Evolutionary conservation across 768 basidiomycete species (phyloP).

Genomic region (Suillus plorans): DNA sequence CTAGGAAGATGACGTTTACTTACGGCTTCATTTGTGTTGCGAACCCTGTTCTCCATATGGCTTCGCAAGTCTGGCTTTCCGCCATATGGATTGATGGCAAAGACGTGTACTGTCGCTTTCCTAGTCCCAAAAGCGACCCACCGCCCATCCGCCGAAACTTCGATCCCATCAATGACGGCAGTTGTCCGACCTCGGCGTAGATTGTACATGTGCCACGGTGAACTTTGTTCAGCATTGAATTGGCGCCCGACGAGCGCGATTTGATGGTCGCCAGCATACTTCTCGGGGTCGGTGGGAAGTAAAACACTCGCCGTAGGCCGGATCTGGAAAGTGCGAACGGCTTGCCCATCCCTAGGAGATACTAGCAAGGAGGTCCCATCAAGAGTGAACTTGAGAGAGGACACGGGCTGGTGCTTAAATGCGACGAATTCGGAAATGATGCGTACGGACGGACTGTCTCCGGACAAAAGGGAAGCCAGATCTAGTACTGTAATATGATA

Average conservation of each 20-base stretch:
- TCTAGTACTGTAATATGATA: conserved; percentile 60
- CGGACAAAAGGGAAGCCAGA: conserved; percentile 37
- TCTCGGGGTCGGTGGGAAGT: conserved; percentile 9
- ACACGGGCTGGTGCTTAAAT: conserved; percentile 47
- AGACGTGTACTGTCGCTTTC: conserved; percentile 68
- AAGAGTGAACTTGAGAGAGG: conserved; percentile 46
- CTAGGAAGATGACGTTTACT: conserved; percentile 17
- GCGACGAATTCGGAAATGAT: conserved; percentile 49
- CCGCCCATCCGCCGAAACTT: conserved; percentile 47
- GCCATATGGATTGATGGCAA: conserved; percentile 75
- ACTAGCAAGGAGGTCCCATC: conserved; percentile 55
- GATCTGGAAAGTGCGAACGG: conserved; percentile 48
- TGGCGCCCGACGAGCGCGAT: neutral
- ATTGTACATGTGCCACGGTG: conserved; percentile 62
- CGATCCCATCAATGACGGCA: conserved; percentile 56
- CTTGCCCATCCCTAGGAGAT: conserved; percentile 55
- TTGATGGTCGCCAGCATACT: neutral
- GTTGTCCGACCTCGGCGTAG: conserved; percentile 71
- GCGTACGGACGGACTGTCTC: conserved; percentile 21
- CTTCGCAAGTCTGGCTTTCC: conserved; percentile 63
- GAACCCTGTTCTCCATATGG: conserved; percentile 57
- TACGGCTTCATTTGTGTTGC: conserved; percentile 50
- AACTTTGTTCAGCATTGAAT: conserved; percentile 15
- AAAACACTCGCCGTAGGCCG: conserved; percentile 25
- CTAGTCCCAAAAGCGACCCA: conserved; percentile 71